A percentile compares a stretch with the other conserved stretches of the same genome.
Conservation (phyloP, 73 alveolate species). For the Paraurostyla sp. region DNA sequence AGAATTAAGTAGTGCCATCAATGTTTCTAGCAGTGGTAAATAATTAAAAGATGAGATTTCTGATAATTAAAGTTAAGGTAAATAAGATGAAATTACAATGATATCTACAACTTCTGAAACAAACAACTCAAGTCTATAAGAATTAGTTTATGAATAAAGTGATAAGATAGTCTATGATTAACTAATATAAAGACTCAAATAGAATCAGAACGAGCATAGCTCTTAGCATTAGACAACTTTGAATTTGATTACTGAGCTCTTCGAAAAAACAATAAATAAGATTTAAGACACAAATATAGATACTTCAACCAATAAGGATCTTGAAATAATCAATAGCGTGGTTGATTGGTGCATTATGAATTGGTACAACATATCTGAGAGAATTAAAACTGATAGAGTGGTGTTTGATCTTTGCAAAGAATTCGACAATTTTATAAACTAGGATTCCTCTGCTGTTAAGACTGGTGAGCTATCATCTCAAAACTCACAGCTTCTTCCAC, state of each 20-base stretch:
- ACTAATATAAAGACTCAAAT: neutral
- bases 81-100: neutral
- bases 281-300: neutral
- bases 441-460: neutral
- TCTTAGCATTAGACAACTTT: neutral
- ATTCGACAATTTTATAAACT: constrained; percentile 25
- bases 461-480: constrained; percentile 11
- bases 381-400: constrained; percentile 41
- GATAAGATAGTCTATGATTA: constrained; percentile 1
- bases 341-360: constrained; percentile 64
- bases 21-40: neutral
- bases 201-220: neutral
- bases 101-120: neutral
- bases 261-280: neutral
- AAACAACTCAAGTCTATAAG: neutral
- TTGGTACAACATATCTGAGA: constrained; percentile 73
- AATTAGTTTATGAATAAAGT: neutral
- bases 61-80: too few relatives aligned
- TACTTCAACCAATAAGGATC: neutral
- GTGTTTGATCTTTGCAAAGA: constrained; percentile 68
- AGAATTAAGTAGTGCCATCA: constrained; percentile 29
- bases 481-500: constrained; percentile 63
- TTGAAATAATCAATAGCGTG: neutral
- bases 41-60: too few relatives aligned
- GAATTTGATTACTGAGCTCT: neutral